phyloP scores from a whole-genome alignment of 225 moss, liverwort and hornwort genomes.

The Pleurozium schreberi region DNA sequence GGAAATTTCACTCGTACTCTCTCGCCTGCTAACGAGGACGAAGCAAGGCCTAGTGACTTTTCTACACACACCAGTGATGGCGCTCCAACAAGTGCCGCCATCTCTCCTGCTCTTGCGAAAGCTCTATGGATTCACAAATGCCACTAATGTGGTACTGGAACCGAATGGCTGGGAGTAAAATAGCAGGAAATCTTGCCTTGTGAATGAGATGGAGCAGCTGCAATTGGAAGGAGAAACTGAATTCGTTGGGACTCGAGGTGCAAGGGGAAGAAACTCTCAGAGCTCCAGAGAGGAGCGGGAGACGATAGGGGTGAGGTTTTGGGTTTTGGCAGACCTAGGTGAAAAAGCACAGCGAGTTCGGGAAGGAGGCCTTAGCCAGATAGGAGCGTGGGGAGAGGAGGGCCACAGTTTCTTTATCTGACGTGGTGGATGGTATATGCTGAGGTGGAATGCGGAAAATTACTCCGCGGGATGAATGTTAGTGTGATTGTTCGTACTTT shows the following conservation, averaged over 20 bases:
- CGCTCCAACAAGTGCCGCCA: conserved; percentile 19
- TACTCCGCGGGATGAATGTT: not conserved
- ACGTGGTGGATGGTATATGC: not conserved
- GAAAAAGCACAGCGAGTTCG: too few relatives aligned
- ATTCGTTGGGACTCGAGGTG: not conserved
- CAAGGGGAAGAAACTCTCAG: not conserved
- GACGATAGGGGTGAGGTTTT: not conserved
- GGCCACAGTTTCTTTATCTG: not conserved
- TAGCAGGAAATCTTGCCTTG: not conserved
- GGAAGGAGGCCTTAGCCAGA: not conserved
- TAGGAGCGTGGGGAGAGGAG: conserved; percentile 3
- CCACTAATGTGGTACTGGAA: not conserved
- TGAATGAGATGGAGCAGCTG: not conserved
- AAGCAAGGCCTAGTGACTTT: not conserved
- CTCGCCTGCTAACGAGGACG: not conserved
- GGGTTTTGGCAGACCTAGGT: too few relatives aligned
- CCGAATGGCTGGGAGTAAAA: not conserved
- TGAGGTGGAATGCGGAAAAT: not conserved
- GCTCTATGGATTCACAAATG: not conserved
- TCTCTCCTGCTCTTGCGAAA: not conserved
- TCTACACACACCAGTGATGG: conserved; percentile 1
- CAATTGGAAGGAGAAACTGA: not conserved
- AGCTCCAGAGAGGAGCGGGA: not conserved
- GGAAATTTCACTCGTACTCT: not conserved
- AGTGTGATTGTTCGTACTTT: not conserved